Conservation (phyloP, 768 basidiomycete species). For the Rhizopogon vulgaris region DNA sequence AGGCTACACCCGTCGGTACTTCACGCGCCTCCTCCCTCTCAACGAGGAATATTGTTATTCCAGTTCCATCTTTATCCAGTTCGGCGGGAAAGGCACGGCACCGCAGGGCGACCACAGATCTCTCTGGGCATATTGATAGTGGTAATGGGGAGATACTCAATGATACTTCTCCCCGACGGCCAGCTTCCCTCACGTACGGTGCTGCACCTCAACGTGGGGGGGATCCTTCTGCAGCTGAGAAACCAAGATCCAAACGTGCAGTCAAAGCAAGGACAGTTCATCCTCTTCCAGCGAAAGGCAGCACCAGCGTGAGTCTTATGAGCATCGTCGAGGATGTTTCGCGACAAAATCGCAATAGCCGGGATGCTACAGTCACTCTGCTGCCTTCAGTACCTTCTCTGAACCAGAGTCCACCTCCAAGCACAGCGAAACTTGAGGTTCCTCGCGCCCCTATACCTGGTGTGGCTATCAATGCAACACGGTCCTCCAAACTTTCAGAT, state of each 20-base stretch:
- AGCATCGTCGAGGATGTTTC: constrained; percentile 63
- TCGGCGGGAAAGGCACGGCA: neutral
- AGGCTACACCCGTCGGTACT: neutral
- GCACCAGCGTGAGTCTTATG: constrained; percentile 43
- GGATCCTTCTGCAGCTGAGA: neutral
- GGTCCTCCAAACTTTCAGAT: neutral
- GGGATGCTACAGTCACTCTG: constrained; percentile 1
- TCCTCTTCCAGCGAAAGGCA: constrained; percentile 10
- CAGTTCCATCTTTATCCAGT: neutral
- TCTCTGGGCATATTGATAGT: neutral
- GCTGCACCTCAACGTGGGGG: neutral
- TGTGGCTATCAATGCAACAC: neutral
- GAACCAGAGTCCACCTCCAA: too few species aligned
- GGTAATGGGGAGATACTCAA: neutral
- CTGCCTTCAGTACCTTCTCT: neutral
- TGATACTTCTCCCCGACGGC: neutral
- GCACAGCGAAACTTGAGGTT: neutral
- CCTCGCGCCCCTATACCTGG: constrained; percentile 5
- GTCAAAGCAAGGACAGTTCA: constrained; percentile 4
- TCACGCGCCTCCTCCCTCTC: constrained; percentile 6
- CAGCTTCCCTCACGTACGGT: neutral
- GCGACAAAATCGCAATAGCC: constrained; percentile 27
- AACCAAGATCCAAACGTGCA: constrained; percentile 5
- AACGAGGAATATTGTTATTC: neutral
- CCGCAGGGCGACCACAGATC: constrained; percentile 6